Evolutionary conservation across 306 rosid species (phyloP).

Genomic region (Lupinus albus): DNA sequence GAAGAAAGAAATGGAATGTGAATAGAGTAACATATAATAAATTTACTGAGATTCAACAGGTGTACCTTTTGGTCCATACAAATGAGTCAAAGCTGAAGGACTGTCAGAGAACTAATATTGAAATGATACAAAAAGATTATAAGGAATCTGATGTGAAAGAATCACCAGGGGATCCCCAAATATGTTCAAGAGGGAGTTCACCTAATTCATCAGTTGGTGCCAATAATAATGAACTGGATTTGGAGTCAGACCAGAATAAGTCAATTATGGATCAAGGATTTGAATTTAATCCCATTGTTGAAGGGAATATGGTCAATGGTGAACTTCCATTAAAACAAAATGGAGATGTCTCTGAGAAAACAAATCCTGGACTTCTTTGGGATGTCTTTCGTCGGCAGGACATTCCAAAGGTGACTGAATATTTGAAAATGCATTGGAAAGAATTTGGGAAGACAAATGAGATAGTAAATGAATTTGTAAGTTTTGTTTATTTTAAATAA

Average conservation of each 20-base stretch:
- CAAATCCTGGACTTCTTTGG: conserved; percentile 74
- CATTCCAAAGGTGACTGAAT: conserved; percentile 71
- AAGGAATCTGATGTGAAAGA: conserved; percentile 55
- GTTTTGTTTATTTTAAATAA: conserved; percentile 33
- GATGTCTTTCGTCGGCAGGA: conserved; percentile 82
- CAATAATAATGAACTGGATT: conserved; percentile 45
- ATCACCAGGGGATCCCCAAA: conserved; percentile 49
- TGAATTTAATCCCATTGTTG: conserved; percentile 48
- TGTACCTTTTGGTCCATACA: conserved; percentile 85
- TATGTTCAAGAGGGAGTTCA: conserved; percentile 46
- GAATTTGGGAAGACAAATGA: conserved; percentile 59
- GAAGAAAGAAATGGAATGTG: conserved; percentile 9
- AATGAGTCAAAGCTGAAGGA: conserved; percentile 64
- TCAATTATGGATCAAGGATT: conserved; percentile 45
- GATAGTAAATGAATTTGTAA: conserved; percentile 53
- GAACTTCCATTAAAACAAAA: conserved; percentile 50
- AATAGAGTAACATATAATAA: conserved; percentile 40
- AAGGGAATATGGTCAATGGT: conserved; percentile 42
- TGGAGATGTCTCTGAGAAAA: conserved; percentile 52
- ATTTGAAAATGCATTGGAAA: conserved; percentile 63
- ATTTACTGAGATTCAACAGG: conserved; percentile 56
- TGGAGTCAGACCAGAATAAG: conserved; percentile 54
- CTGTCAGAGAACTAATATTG: conserved; percentile 53
- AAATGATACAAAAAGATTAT: conserved; percentile 44
- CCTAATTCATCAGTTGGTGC: conserved; percentile 53